These are phyloP conservation scores for Podaxis rugospora DNA, from an alignment of 768 basidiomycete species.

Conservation along the genomic window DNA sequence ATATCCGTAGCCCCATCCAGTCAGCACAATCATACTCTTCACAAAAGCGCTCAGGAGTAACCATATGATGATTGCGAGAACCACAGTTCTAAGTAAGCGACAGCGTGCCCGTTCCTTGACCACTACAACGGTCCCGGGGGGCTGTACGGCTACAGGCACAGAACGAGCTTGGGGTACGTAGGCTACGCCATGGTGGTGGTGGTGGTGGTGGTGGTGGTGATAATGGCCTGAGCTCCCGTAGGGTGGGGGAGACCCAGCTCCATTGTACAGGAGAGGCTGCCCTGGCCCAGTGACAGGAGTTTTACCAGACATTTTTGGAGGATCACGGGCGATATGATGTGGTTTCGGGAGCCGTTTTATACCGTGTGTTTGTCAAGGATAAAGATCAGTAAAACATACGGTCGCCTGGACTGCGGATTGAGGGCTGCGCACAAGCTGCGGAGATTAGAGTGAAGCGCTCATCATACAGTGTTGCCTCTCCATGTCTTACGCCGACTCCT, in stretches of 20 bases:
- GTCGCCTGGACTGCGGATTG: background rate
- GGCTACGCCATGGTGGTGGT: constrained; percentile 1
- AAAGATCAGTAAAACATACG: constrained; percentile 5
- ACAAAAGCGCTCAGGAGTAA: background rate
- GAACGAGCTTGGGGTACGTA: background rate
- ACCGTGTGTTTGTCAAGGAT: background rate
- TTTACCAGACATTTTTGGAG: background rate
- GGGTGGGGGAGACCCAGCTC: constrained; percentile 1
- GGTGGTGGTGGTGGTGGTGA: background rate
- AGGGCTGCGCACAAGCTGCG: background rate
- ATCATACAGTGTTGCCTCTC: too few relatives aligned
- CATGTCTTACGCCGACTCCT: too few relatives aligned
- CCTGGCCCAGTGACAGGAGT: background rate
- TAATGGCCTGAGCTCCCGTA: background rate
- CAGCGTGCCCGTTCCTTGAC: background rate
- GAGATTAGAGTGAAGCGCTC: too few relatives aligned
- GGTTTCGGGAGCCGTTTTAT: background rate
- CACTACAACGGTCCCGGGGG: background rate
- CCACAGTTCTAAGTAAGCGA: background rate
- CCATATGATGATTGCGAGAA: constrained; percentile 1
- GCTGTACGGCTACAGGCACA: background rate
- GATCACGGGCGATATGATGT: background rate
- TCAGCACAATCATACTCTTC: background rate
- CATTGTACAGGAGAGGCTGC: background rate
- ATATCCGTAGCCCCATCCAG: background rate